phyloP scores from a whole-genome alignment of 2,329 filamentous ascomycete genomes.

The Acrocalymma vagum region DNA sequence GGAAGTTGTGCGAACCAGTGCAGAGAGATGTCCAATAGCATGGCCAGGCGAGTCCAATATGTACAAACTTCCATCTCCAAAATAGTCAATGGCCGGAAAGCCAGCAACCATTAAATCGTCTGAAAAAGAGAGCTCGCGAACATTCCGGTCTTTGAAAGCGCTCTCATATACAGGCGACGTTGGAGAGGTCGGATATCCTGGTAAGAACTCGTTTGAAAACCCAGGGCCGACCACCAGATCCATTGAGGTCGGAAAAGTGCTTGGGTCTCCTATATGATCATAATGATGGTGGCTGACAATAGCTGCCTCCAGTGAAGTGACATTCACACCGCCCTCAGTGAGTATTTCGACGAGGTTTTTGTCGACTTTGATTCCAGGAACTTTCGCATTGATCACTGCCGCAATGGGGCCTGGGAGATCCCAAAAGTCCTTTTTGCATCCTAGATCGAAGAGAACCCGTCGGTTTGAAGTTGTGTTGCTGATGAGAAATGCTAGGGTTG shows the following conservation, averaged over 20 bases:
- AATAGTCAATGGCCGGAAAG: slow-evolving; percentile 62
- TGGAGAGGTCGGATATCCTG: slow-evolving; percentile 54
- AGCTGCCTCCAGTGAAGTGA: slow-evolving; percentile 38
- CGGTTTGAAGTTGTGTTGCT: too few relatives aligned
- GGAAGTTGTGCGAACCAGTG: slow-evolving; percentile 53
- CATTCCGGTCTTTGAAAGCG: slow-evolving; percentile 28
- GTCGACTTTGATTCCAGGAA: too few relatives aligned
- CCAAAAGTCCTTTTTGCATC: too few relatives aligned
- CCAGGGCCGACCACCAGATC: slow-evolving; percentile 63
- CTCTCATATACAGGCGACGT: slow-evolving; percentile 27
- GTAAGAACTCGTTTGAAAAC: slow-evolving; percentile 56
- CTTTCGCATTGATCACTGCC: too few relatives aligned
- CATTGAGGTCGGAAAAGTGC: slow-evolving; percentile 56
- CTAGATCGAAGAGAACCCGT: too few relatives aligned
- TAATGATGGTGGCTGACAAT: slow-evolving; percentile 51
- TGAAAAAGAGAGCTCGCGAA: slow-evolving; percentile 33
- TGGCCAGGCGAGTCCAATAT: slow-evolving; percentile 64
- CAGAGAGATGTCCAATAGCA: slow-evolving; percentile 60
- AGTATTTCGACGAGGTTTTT: too few relatives aligned
- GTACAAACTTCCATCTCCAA: slow-evolving; percentile 65
- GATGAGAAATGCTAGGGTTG: too few relatives aligned
- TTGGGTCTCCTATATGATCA: slow-evolving; percentile 59
- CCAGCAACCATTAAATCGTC: slow-evolving; percentile 46
- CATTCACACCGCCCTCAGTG: slow-evolving; percentile 1
- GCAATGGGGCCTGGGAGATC: too few relatives aligned